Conservation (phyloP, 352 stramenopile species). For the Globisporangium apiculatum region DNA sequence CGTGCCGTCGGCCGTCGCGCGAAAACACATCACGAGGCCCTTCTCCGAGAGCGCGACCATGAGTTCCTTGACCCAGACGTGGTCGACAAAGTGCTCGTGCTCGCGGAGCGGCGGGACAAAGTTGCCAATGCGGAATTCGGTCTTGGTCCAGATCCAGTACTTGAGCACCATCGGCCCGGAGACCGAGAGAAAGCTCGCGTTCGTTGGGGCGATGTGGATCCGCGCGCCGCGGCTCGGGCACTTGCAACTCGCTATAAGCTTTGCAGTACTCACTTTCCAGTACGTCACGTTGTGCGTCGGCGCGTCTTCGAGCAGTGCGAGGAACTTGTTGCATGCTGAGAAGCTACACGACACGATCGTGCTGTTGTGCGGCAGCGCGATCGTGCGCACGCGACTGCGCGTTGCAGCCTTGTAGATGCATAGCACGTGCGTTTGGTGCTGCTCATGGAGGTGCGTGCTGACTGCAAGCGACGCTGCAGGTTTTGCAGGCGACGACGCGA, state of each 20-base stretch:
- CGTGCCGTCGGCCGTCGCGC: slow-evolving; percentile 34
- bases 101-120: slow-evolving; percentile 67
- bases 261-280: slow-evolving; percentile 75
- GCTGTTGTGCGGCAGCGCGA: slow-evolving; percentile 40
- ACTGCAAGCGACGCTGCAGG: slow-evolving; percentile 7
- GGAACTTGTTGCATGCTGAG: slow-evolving; percentile 68
- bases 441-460: slow-evolving; percentile 14
- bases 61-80: slow-evolving; percentile 66
- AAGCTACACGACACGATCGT: slow-evolving; percentile 65
- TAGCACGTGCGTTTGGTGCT: slow-evolving; percentile 37
- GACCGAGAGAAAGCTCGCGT: slow-evolving; percentile 66
- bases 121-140: slow-evolving; percentile 72
- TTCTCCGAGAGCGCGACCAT: slow-evolving; percentile 69
- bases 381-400: slow-evolving; percentile 31
- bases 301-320: slow-evolving; percentile 63
- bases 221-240: slow-evolving; percentile 56
- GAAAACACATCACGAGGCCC: slow-evolving; percentile 59
- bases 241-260: slow-evolving; percentile 61
- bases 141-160: slow-evolving; percentile 72
- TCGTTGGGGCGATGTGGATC: slow-evolving; percentile 65
- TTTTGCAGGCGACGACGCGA: slow-evolving; percentile 1
- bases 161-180: slow-evolving; percentile 72
- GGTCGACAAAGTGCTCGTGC: slow-evolving; percentile 81
- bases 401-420: slow-evolving; percentile 58
- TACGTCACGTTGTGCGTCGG: slow-evolving; percentile 68